phyloP scores from a whole-genome alignment of 208 protist species.

The Leishmania arabica region DNA sequence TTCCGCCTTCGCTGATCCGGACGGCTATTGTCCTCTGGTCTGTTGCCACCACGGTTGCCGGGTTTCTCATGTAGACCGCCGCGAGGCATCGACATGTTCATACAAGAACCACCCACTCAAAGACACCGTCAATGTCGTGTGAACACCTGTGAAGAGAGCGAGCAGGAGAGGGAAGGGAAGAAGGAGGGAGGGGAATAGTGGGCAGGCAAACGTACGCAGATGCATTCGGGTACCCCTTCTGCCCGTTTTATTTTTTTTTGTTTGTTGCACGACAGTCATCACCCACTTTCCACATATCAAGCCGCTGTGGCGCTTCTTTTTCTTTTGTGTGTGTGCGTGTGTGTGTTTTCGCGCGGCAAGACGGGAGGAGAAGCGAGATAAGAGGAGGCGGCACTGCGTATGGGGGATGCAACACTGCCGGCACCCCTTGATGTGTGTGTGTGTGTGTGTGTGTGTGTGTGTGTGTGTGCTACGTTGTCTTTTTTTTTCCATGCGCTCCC shows the following conservation, averaged over 20 bases:
- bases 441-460: too few species aligned
- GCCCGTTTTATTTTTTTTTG: neutral
- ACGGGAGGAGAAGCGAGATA: too few species aligned
- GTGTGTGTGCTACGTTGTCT: neutral
- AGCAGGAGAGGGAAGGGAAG: neutral
- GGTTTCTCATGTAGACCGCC: neutral
- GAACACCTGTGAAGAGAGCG: neutral
- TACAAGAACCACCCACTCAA: neutral
- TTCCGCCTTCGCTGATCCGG: slow-evolving; percentile 26
- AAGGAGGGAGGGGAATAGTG: too few species aligned
- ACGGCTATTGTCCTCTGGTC: slow-evolving; percentile 1
- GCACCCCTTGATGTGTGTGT: too few species aligned
- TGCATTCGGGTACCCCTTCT: neutral
- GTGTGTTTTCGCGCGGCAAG: neutral
- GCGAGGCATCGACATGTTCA: neutral
- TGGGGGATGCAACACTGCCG: neutral
- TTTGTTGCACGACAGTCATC: too few species aligned
- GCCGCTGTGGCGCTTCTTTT: neutral
- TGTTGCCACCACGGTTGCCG: slow-evolving; percentile 6
- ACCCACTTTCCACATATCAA: neutral
- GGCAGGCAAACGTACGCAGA: neutral
- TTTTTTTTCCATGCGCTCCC: neutral
- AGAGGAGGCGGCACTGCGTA: neutral
- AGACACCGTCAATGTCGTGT: neutral
- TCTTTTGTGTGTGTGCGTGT: neutral